Evolutionary conservation across 139 green algal genomes (phyloP).

Genomic region (Coelastrella sp.): DNA sequence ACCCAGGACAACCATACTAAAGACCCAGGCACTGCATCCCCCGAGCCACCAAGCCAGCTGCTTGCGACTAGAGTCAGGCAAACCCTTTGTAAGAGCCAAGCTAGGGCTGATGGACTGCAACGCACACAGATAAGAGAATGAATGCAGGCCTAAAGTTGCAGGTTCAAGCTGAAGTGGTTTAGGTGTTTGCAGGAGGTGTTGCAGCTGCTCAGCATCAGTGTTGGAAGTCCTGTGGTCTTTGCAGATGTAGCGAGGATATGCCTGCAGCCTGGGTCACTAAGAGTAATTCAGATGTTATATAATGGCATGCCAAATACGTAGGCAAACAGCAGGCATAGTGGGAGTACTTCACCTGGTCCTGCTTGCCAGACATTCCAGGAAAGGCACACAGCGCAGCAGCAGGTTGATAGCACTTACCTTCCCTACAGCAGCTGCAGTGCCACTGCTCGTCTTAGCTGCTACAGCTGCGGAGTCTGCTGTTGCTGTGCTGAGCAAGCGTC

Average conservation of each 20-base stretch:
- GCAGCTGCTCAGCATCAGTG: not conserved
- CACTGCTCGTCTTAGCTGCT: not conserved
- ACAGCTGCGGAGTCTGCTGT: not conserved
- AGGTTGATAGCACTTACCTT: not conserved
- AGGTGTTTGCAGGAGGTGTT: not conserved
- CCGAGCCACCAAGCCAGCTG: constrained; percentile 87
- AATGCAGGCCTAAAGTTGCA: not conserved
- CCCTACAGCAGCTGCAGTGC: constrained; percentile 1
- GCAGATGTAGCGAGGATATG: not conserved
- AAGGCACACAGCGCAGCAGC: too few species aligned
- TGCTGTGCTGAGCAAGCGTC: constrained; percentile 2
- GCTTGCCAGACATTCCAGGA: not conserved
- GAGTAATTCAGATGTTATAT: too few species aligned
- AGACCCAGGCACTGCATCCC: constrained; percentile 89
- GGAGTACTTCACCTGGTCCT: not conserved
- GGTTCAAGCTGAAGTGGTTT: not conserved
- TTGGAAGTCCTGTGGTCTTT: not conserved
- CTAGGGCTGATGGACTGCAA: constrained; percentile 1
- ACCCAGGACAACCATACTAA: constrained; percentile 96
- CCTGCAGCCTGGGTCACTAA: too few species aligned
- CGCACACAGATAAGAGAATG: not conserved
- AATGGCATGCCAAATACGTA: too few species aligned
- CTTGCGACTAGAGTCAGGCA: constrained; percentile 44
- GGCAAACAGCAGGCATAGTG: too few species aligned
- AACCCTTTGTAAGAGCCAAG: constrained; percentile 41